Conservation (phyloP, 2,329 filamentous ascomycete species). For the Neopestalotiopsis sp. region DNA sequence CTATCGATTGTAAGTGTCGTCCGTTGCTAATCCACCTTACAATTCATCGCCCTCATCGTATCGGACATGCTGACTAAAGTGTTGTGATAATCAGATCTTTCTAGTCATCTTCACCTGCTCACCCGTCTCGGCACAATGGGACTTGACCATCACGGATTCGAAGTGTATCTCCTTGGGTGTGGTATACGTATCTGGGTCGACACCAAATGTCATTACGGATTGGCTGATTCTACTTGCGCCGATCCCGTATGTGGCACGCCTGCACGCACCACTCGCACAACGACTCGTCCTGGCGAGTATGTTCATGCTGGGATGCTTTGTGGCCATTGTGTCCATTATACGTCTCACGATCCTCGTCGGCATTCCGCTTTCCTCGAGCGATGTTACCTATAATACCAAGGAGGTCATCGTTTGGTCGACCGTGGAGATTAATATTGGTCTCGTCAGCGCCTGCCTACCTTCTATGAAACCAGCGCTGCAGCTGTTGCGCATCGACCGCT, state of each 20-base stretch:
- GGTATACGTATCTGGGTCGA: background rate
- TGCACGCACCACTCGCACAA: background rate
- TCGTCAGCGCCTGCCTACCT: background rate
- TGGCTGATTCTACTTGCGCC: background rate
- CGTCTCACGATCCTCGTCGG: background rate
- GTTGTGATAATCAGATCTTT: background rate
- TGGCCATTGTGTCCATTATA: background rate
- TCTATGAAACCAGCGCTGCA: background rate
- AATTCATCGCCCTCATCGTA: background rate
- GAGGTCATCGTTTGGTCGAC: background rate
- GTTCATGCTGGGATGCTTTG: background rate
- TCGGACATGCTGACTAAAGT: background rate
- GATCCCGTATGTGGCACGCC: background rate
- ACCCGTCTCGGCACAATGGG: background rate
- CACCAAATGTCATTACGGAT: background rate
- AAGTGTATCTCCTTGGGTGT: conserved; percentile 3
- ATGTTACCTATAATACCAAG: conserved; percentile 6
- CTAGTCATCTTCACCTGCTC: background rate
- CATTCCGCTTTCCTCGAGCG: background rate
- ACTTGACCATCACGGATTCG: background rate
- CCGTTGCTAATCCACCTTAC: background rate
- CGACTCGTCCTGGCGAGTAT: background rate
- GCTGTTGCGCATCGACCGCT: background rate
- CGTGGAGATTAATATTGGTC: background rate
- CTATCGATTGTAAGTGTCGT: background rate